Percentiles rank a stretch among this genome's conserved stretches.
These are phyloP conservation scores for Oropetium thomaeum DNA, from an alignment of 176 grass and related monocot species.

Conservation along the genomic window DNA sequence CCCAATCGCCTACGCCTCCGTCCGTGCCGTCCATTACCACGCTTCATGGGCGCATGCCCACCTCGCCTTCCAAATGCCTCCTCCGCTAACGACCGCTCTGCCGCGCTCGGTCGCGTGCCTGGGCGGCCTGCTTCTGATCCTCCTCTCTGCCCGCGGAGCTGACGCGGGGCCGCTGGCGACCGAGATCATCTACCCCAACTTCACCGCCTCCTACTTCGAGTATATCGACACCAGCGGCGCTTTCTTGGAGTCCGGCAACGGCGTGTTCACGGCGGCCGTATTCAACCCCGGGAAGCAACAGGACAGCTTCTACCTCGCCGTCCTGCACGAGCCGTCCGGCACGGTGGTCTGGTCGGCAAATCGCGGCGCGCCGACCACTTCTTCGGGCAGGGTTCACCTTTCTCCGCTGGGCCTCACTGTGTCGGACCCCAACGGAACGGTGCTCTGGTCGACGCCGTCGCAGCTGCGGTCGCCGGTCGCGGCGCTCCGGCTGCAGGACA, in stretches of 20 bases:
- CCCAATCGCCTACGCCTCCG: neutral
- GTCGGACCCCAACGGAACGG: conserved; percentile 33
- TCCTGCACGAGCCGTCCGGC: conserved; percentile 48
- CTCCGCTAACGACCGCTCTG: neutral
- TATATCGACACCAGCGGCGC: conserved; percentile 51
- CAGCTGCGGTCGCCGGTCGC: conserved; percentile 26
- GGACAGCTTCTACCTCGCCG: conserved; percentile 56
- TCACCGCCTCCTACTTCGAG: conserved; percentile 40
- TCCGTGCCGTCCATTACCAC: conserved; percentile 9
- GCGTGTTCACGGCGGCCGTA: conserved; percentile 47
- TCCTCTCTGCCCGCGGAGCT: conserved; percentile 13
- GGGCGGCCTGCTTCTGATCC: conserved; percentile 11
- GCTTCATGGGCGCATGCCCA: conserved; percentile 31
- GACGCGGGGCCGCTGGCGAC: conserved; percentile 25
- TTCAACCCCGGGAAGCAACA: conserved; percentile 51
- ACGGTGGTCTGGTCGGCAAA: conserved; percentile 76
- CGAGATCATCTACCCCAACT: conserved; percentile 49
- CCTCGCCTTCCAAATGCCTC: conserved; percentile 45
- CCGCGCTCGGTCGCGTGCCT: conserved; percentile 19
- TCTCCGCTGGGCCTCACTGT: conserved; percentile 45
- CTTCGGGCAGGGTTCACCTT: conserved; percentile 48
- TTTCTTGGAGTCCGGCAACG: conserved; percentile 55
- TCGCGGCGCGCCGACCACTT: conserved; percentile 39
- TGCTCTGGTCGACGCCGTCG: conserved; percentile 62
- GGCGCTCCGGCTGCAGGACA: conserved; percentile 55